Evolutionary conservation across 306 rosid species (phyloP), one percentile per base, ranked within the genome.

Genomic region (Cucumis cinereus): DNA sequence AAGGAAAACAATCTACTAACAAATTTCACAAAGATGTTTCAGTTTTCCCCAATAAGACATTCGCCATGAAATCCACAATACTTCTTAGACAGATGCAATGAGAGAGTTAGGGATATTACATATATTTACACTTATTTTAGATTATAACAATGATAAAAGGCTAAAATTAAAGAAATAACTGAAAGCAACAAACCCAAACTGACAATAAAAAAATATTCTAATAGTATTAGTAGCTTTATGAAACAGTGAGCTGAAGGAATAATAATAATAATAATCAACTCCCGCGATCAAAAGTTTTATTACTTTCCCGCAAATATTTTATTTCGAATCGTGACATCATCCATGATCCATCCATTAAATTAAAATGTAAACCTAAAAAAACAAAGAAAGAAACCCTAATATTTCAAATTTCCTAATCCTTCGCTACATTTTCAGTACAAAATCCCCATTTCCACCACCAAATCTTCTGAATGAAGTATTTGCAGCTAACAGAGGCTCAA

Each of bases 301-400:
- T 23, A 43, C 14, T 26, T 41, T 5, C 40, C 14, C 30, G 24
- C 49, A n/a, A 73, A 53, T 30, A 28, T 53, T 20, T 52, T 3
- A 73, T 69, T 52, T 30, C 77, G 11, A 17, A 55, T 53, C 66
- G 43, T n/a, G 50, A 71, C 76, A 71, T 47, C 76, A 71, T 1
- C 1, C 76, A 71, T 47, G 60, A 71, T 1, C 1, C 54, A 41
- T 38, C 73, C 54, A 67, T 8, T 49, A 71, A 26, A 71, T 71
- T 49, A 28, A 45, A 26, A 5, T 15, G 15, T 16, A 45, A 69
- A 14, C 22, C 54, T 7, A 45, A 69, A 69, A 10, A n/a, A 23
- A 13, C 1, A n/a, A 12, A 5, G n/a, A 45, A 43, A 4, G 8
- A 45, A 69, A 22, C 57, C 57, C 76, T 71, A 43, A 26, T 71